Evolutionary conservation across 1,139 yeast species (phyloP), one percentile per base, ranked within the genome.

Genomic region (Kodamaea ohmeri): DNA sequence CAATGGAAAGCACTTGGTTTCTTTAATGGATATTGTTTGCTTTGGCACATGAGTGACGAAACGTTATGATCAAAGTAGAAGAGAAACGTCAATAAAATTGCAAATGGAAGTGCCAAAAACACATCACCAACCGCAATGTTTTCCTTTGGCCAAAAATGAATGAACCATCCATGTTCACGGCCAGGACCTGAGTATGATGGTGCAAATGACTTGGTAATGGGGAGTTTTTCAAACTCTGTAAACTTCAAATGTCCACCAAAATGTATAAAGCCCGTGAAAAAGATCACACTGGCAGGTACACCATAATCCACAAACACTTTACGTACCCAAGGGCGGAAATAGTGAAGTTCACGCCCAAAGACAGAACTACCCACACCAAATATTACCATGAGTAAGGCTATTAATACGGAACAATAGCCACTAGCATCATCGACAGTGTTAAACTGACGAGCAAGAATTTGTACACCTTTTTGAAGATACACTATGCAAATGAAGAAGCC

Each of bases 51-150:
- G 40, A 92, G 67, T 0, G 97, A 83, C 2, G 96, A 87, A 12
- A 92, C 95, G 49, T 92, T 92, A 60, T 92, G 98, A 61, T 92
- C 98, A 59, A 90, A 92, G 57, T 87, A 89, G 61, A 92, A 90
- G 39, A 92, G 64, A 38, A 84, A 74, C 0, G 97, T 88, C 34
- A 92, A 65, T 36, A 92, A 71, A 1, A 92, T 64, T 0, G 96
- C 97, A 71, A 92, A 92, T 0, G 98, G 98, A 5, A 92, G 59
- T 0, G 98, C 97, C 30, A 92, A 61, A 56, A 92, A 92, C 0
- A 90, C 81, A 50, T 89, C 80, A 1, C 81, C 79, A 2, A 83
- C 87, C 0, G 78, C 54, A 1, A 92, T 76, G 32, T 72, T 71
- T 28, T 76, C 67, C 4, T 52, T 53, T 0, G 75, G 75, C 95